Conservation (phyloP, 2,329 filamentous ascomycete species). For the Phoma sp. region DNA sequence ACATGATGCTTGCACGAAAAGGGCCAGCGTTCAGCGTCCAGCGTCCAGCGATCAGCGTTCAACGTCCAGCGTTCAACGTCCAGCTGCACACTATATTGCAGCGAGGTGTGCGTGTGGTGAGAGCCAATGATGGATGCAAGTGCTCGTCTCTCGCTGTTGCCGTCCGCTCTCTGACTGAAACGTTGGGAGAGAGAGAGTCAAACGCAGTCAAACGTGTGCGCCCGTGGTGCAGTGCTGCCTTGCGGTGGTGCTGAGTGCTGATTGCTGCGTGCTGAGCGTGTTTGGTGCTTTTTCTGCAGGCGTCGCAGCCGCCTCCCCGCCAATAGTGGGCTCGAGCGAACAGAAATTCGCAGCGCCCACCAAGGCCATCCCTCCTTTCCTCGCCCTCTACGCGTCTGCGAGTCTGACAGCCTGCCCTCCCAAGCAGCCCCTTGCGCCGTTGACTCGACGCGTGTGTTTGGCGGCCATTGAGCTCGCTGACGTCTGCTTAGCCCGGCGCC, state of each 20-base stretch:
- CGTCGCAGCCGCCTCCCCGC: constrained; percentile 15
- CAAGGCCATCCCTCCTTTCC: constrained; percentile 1
- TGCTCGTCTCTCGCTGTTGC: constrained; percentile 1
- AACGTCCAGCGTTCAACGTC: too few species aligned
- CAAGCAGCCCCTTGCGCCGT: constrained; percentile 12
- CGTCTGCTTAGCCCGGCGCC: constrained; percentile 23
- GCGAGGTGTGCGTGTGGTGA: neutral
- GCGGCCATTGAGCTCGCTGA: constrained; percentile 13
- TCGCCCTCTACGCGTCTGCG: neutral
- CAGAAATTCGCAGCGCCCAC: constrained; percentile 9
- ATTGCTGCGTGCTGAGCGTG: neutral
- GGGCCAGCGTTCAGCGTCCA: neutral
- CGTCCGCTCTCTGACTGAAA: neutral
- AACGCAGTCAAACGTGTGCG: neutral
- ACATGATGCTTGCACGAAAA: neutral
- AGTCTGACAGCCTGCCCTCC: neutral
- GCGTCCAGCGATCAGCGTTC: too few species aligned
- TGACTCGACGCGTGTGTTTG: constrained; percentile 16
- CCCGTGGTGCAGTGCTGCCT: neutral
- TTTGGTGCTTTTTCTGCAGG: neutral
- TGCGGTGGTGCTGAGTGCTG: too few species aligned
- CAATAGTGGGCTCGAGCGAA: constrained; percentile 7
- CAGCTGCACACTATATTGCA: neutral
- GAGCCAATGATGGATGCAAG: constrained; percentile 4
- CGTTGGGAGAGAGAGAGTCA: neutral